Conservation (phyloP, 352 stramenopile genomes). For the Globisporangium cylindrosporum region DNA sequence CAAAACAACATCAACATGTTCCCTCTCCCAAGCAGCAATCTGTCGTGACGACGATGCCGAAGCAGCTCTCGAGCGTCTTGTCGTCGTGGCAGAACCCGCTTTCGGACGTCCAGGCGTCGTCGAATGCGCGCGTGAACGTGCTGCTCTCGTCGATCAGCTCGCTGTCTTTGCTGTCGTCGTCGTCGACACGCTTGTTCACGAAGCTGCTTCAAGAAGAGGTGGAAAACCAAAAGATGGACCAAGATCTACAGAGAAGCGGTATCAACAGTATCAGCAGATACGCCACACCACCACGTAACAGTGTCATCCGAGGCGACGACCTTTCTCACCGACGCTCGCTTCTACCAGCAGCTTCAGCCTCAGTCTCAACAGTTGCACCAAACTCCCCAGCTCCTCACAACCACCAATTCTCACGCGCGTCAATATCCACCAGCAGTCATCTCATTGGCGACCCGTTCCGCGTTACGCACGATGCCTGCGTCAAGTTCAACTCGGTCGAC, state of each 20-base stretch:
- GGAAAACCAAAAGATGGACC: background rate
- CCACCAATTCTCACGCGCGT: background rate
- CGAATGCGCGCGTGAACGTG: constrained; percentile 34
- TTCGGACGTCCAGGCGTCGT: constrained; percentile 32
- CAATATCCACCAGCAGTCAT: constrained; percentile 17
- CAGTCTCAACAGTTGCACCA: background rate
- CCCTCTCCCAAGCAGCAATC: constrained; percentile 1
- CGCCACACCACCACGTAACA: background rate
- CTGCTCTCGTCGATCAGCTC: constrained; percentile 20
- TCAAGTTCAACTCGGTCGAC: constrained; percentile 57
- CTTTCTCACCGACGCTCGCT: background rate
- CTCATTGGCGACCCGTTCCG: constrained; percentile 54
- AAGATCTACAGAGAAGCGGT: background rate
- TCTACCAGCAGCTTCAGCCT: background rate
- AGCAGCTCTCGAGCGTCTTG: constrained; percentile 7
- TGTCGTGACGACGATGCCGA: constrained; percentile 7
- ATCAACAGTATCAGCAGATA: constrained; percentile 1
- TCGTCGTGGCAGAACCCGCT: constrained; percentile 36
- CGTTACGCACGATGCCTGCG: constrained; percentile 44
- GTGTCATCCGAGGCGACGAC: background rate
- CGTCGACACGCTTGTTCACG: constrained; percentile 18
- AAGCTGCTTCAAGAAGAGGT: constrained; percentile 14
- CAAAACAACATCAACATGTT: background rate
- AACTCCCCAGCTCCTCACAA: background rate
- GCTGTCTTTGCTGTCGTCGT: constrained; percentile 24